Percentiles rank a stretch among this genome's conserved stretches.
These are phyloP conservation scores for Alternaria longipes DNA, from an alignment of 2,329 filamentous ascomycete species.

Conservation along the genomic window DNA sequence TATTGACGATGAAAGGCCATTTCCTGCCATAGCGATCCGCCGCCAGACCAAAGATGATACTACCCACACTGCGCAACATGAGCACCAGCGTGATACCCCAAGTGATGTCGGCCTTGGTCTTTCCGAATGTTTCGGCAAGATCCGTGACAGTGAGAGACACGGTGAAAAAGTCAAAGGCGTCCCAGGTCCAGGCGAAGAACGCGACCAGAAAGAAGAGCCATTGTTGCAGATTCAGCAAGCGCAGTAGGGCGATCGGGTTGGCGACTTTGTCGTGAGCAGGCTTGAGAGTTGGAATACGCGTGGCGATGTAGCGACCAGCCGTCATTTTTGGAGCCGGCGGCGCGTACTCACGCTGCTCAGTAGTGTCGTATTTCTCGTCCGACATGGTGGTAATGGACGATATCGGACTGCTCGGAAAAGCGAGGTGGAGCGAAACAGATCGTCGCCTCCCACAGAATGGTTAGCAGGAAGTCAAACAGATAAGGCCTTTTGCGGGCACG, in stretches of 20 bases:
- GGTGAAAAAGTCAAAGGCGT: conserved; percentile 70
- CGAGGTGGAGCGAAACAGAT: background rate
- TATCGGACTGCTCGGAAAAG: too few species aligned
- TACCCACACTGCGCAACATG: conserved; percentile 69
- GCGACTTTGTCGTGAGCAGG: conserved; percentile 64
- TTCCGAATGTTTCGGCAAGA: conserved; percentile 63
- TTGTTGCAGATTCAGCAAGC: conserved; percentile 63
- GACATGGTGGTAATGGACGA: conserved; percentile 24
- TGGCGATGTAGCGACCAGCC: conserved; percentile 60
- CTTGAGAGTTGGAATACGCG: conserved; percentile 63
- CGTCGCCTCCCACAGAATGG: background rate
- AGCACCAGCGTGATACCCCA: conserved; percentile 62
- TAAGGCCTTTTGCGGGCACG: background rate
- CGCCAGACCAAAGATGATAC: conserved; percentile 65
- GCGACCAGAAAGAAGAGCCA: conserved; percentile 66
- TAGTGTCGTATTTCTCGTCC: conserved; percentile 26
- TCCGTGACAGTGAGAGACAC: conserved; percentile 65
- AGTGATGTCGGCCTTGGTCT: conserved; percentile 66
- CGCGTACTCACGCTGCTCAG: conserved; percentile 29
- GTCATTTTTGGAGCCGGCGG: conserved; percentile 27
- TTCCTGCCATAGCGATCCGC: conserved; percentile 65
- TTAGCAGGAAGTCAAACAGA: background rate
- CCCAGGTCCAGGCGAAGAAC: conserved; percentile 59
- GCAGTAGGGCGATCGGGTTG: conserved; percentile 63
- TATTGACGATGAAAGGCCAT: conserved; percentile 68